phyloP scores from a whole-genome alignment of 495 filamentous ascomycete species.

The Tuber magnatum region DNA sequence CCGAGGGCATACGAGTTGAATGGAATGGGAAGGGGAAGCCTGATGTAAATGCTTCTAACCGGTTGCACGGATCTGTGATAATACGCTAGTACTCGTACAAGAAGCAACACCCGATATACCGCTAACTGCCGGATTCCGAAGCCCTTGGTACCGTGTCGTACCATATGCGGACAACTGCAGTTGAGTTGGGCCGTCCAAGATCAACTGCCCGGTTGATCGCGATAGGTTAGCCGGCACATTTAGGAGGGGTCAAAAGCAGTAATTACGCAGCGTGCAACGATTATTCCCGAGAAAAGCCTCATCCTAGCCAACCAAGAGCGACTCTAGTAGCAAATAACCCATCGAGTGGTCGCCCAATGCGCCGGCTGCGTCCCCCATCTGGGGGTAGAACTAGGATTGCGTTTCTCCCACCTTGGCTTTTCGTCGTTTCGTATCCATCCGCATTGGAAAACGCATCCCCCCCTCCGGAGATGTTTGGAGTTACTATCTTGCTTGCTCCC shows the following conservation, averaged over 20 bases:
- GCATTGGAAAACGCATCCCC: too few relatives aligned
- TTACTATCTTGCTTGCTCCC: background rate
- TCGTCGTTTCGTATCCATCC: background rate
- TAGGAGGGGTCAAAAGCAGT: background rate
- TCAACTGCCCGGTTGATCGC: background rate
- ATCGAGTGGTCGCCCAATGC: background rate
- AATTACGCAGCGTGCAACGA: background rate
- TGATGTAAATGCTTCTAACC: background rate
- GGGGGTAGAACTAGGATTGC: background rate
- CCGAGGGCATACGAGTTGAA: background rate
- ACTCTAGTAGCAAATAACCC: background rate
- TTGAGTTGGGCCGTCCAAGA: background rate
- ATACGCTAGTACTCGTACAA: background rate
- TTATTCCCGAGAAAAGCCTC: background rate
- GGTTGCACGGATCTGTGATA: background rate
- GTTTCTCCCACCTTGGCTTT: too few relatives aligned
- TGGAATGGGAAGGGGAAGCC: background rate
- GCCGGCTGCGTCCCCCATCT: background rate
- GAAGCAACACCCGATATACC: background rate
- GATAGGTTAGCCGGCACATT: background rate
- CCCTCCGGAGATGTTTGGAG: background rate
- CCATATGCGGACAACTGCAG: background rate
- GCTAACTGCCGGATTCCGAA: background rate
- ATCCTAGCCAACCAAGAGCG: background rate
- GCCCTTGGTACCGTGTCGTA: background rate